phyloP scores from a whole-genome alignment of 1,284 basidiomycete species.

The Cutaneotrichosporon spelunceum region DNA sequence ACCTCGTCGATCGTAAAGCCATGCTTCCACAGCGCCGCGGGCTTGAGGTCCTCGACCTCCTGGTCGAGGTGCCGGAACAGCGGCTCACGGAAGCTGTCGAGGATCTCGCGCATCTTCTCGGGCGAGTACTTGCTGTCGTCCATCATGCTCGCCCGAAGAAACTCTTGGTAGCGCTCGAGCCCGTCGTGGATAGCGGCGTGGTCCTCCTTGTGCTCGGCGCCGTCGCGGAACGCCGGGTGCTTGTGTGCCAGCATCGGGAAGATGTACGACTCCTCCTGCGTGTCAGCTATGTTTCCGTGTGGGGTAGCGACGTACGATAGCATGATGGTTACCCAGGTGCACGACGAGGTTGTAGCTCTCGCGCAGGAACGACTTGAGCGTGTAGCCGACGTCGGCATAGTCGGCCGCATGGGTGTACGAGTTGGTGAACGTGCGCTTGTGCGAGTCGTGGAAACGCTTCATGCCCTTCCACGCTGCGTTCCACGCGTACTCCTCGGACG shows the following conservation, averaged over 20 bases:
- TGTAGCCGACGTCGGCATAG: slow-evolving; percentile 4
- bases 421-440: slow-evolving; percentile 13
- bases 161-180: slow-evolving; percentile 57
- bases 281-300: background rate
- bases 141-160: slow-evolving; percentile 56
- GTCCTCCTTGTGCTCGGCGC: slow-evolving; percentile 57
- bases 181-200: slow-evolving; percentile 66
- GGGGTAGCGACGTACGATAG: slow-evolving; percentile 45
- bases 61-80: slow-evolving; percentile 65
- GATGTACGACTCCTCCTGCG: slow-evolving; percentile 55
- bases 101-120: slow-evolving; percentile 58
- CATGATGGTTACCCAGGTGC: slow-evolving; percentile 64
- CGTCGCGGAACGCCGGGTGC: slow-evolving; percentile 60
- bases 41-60: slow-evolving; percentile 64
- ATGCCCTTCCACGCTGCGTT: slow-evolving; percentile 8
- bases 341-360: slow-evolving; percentile 20
- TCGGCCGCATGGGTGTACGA: slow-evolving; percentile 16
- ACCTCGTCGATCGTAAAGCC: slow-evolving; percentile 62
- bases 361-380: slow-evolving; percentile 11
- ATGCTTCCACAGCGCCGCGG: slow-evolving; percentile 62
- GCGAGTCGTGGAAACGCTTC: slow-evolving; percentile 16
- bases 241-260: slow-evolving; percentile 63
- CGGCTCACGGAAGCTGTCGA: slow-evolving; percentile 63
- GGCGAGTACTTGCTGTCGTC: slow-evolving; percentile 60
- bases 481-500: slow-evolving; percentile 13